Conservation (phyloP, 1,139 yeast species). For the Yamadazyma songkhlaensis region DNA sequence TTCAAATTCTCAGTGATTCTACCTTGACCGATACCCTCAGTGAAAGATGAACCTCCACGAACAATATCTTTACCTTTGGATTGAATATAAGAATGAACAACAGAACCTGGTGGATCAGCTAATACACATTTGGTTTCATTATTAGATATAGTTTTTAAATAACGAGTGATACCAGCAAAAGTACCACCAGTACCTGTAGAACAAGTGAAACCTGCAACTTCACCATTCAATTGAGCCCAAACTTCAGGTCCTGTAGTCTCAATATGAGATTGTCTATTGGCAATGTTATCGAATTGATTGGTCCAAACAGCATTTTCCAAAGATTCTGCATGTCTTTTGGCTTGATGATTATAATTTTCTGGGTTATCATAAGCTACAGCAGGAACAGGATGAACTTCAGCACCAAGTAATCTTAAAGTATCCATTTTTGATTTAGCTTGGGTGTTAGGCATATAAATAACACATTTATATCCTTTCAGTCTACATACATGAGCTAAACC, state of each 20-base stretch:
- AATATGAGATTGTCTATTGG: slow-evolving; percentile 86
- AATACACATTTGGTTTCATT: slow-evolving; percentile 54
- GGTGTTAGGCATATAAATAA: slow-evolving; percentile 87
- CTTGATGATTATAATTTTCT: slow-evolving; percentile 80
- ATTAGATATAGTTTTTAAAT: slow-evolving; percentile 61
- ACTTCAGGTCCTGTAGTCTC: slow-evolving; percentile 92
- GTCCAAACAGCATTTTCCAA: slow-evolving; percentile 86
- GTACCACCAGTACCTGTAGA: slow-evolving; percentile 94
- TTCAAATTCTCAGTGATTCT: slow-evolving; percentile 80
- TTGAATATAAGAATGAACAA: slow-evolving; percentile 72
- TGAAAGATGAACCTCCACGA: slow-evolving; percentile 79
- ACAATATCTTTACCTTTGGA: slow-evolving; percentile 60
- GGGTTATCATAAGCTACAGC: slow-evolving; percentile 82
- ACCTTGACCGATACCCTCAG: slow-evolving; percentile 96
- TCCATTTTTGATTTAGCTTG: slow-evolving; percentile 78
- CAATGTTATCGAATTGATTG: slow-evolving; percentile 82
- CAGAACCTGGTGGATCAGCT: slow-evolving; percentile 95
- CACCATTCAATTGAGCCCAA: slow-evolving; percentile 82
- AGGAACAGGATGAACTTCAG: slow-evolving; percentile 88
- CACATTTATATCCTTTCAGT: slow-evolving; percentile 77
- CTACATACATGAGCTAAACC: slow-evolving; percentile 88
- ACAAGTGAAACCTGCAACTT: slow-evolving; percentile 81
- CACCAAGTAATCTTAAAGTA: slow-evolving; percentile 70
- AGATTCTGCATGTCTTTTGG: slow-evolving; percentile 75
- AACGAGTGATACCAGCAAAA: slow-evolving; percentile 78